These are phyloP conservation scores for Picochlorum sp. DNA, from an alignment of 139 green algal species.

Conservation along the genomic window DNA sequence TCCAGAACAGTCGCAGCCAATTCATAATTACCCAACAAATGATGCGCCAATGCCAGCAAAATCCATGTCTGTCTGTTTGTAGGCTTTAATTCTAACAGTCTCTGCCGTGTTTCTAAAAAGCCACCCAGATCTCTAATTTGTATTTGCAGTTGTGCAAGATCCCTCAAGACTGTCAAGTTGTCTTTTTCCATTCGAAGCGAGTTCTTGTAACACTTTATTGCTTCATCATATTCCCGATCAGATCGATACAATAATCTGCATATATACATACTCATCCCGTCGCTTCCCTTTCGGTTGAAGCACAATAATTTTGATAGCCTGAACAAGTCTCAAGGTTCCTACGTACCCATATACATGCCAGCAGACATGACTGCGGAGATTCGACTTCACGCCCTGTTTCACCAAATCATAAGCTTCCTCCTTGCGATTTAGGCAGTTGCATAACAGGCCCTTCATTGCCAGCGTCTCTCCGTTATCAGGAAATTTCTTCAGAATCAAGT, in stretches of 20 bases:
- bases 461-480: slow-evolving; percentile 95
- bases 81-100: slow-evolving; percentile 72
- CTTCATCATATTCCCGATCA: slow-evolving; percentile 90
- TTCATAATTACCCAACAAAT: slow-evolving; percentile 70
- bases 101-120: slow-evolving; percentile 81
- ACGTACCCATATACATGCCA: slow-evolving; percentile 94
- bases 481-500: slow-evolving; percentile 90
- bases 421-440: slow-evolving; percentile 72
- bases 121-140: slow-evolving; percentile 86
- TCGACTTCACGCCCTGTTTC: slow-evolving; percentile 66
- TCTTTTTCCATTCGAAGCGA: slow-evolving; percentile 85
- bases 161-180: slow-evolving; percentile 72
- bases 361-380: slow-evolving; percentile 88
- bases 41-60: slow-evolving; percentile 78
- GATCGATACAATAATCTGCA: slow-evolving; percentile 72
- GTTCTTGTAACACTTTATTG: slow-evolving; percentile 99
- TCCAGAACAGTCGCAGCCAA: slow-evolving; percentile 51
- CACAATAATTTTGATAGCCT: not conserved
- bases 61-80: slow-evolving; percentile 86
- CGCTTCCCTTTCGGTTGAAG: not conserved
- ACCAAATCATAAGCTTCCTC: slow-evolving; percentile 93
- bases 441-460: slow-evolving; percentile 91
- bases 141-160: slow-evolving; percentile 40
- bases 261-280: not conserved
- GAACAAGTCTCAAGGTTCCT: slow-evolving; percentile 9